These are phyloP conservation scores for Leucocoprinus sp. DNA, from an alignment of 768 basidiomycete genomes.

Conservation along the genomic window DNA sequence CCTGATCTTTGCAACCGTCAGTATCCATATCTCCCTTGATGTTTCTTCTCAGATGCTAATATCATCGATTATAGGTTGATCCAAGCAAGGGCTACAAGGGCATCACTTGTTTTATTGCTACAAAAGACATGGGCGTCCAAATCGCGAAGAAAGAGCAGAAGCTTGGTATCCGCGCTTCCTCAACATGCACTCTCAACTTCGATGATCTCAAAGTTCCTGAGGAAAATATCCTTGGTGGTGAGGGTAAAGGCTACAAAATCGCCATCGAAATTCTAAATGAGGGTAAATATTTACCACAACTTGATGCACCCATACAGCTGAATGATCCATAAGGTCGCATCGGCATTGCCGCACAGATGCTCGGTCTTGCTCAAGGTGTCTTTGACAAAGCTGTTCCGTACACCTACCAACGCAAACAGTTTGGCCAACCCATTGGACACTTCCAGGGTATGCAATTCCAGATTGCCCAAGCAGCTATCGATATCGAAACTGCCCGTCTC, in stretches of 20 bases:
- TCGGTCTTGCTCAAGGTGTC: slow-evolving; percentile 94
- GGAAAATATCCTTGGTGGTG: slow-evolving; percentile 88
- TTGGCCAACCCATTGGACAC: slow-evolving; percentile 86
- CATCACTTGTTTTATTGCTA: slow-evolving; percentile 95
- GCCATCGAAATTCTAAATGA: slow-evolving; percentile 11
- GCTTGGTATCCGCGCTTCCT: slow-evolving; percentile 92
- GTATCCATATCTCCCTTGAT: slow-evolving; percentile 16
- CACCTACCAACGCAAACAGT: slow-evolving; percentile 90
- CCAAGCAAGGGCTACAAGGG: slow-evolving; percentile 96
- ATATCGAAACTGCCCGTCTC: slow-evolving; percentile 85
- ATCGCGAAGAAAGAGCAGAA: slow-evolving; percentile 99
- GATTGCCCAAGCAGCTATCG: slow-evolving; percentile 81
- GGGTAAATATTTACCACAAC: slow-evolving; percentile 20
- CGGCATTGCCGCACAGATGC: slow-evolving; percentile 98
- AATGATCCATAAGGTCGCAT: slow-evolving; percentile 56
- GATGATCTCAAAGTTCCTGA: slow-evolving; percentile 81
- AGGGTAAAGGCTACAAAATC: slow-evolving; percentile 84
- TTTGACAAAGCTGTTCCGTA: slow-evolving; percentile 95
- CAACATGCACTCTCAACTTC: slow-evolving; percentile 90
- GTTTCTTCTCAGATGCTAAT: not conserved
- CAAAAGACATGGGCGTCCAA: slow-evolving; percentile 93
- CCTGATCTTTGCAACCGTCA: slow-evolving; percentile 91
- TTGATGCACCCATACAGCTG: not conserved
- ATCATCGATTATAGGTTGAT: slow-evolving; percentile 43
- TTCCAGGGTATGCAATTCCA: slow-evolving; percentile 98